Conservation (phyloP, 2,329 filamentous ascomycete genomes). For the Fusarium globosum region DNA sequence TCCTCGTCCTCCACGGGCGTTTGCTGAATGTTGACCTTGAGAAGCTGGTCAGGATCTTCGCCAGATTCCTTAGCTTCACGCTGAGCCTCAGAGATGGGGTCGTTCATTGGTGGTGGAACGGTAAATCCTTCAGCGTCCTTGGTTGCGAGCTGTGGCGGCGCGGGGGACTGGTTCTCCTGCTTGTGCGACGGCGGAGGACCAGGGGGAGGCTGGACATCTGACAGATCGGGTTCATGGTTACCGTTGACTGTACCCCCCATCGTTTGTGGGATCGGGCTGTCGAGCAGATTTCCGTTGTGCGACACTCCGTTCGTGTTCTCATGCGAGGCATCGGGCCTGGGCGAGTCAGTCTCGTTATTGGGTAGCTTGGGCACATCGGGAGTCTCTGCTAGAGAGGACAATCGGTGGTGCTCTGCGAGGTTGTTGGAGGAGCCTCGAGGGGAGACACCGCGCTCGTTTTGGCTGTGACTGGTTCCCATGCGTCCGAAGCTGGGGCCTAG, state of each 20-base stretch:
- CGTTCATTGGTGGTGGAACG: slow-evolving; percentile 72
- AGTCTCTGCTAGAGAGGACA: slow-evolving; percentile 69
- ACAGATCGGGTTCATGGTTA: slow-evolving; percentile 57
- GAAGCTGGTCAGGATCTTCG: slow-evolving; percentile 72
- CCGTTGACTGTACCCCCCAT: slow-evolving; percentile 59
- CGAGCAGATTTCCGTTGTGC: slow-evolving; percentile 46
- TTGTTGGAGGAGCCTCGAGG: slow-evolving; percentile 70
- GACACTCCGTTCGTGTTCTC: slow-evolving; percentile 60
- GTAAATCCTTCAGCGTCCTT: slow-evolving; percentile 83
- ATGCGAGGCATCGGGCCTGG: slow-evolving; percentile 45
- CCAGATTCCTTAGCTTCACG: slow-evolving; percentile 64
- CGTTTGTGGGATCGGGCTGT: slow-evolving; percentile 46
- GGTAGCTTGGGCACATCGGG: slow-evolving; percentile 54
- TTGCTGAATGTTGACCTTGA: slow-evolving; percentile 84
- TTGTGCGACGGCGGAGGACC: slow-evolving; percentile 59
- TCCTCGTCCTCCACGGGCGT: slow-evolving; percentile 83
- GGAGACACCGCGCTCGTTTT: slow-evolving; percentile 60
- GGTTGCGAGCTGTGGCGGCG: slow-evolving; percentile 48
- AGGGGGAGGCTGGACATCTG: slow-evolving; percentile 63
- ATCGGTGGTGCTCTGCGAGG: slow-evolving; percentile 63
- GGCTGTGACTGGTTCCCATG: slow-evolving; percentile 69
- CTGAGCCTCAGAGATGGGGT: slow-evolving; percentile 78
- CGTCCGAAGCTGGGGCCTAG: slow-evolving; percentile 67
- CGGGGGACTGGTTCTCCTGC: slow-evolving; percentile 52
- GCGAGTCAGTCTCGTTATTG: slow-evolving; percentile 42